Evolutionary conservation across 2,329 filamentous ascomycete genomes (phyloP).

Genomic region (Colletotrichum siamense): DNA sequence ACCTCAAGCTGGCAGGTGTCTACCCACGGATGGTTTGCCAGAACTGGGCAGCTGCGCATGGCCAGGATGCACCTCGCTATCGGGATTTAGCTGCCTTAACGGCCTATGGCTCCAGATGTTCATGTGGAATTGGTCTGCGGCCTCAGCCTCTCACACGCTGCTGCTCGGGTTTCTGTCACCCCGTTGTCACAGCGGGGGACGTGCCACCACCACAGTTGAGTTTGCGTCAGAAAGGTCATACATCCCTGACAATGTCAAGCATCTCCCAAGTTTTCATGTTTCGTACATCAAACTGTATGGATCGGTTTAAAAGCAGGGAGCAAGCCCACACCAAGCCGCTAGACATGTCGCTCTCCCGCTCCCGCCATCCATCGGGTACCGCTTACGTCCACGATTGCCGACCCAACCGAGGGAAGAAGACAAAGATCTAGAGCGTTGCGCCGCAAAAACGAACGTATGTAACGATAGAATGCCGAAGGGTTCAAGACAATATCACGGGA

Average conservation of each 20-base stretch:
- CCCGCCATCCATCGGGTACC: not conserved
- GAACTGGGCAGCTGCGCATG: not conserved
- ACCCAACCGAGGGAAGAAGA: not conserved
- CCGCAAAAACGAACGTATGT: not conserved
- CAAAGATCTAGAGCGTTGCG: not conserved
- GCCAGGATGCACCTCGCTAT: not conserved
- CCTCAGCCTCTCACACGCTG: not conserved
- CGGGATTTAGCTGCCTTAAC: not conserved
- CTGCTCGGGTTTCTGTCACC: slow-evolving; percentile 9
- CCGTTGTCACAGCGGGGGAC: slow-evolving; percentile 20
- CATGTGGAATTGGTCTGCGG: not conserved
- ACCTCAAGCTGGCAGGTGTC: not conserved
- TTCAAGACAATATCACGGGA: slow-evolving; percentile 21
- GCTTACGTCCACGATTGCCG: not conserved
- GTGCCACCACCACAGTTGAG: slow-evolving; percentile 13
- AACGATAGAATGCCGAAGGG: slow-evolving; percentile 19
- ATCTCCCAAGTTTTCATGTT: slow-evolving; percentile 2
- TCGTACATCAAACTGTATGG: not conserved
- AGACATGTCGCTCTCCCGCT: not conserved
- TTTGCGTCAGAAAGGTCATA: slow-evolving; percentile 18
- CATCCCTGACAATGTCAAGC: slow-evolving; percentile 13
- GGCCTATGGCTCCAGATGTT: not conserved
- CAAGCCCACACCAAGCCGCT: not conserved
- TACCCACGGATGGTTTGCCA: not conserved
- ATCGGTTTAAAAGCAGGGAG: slow-evolving; percentile 6